A percentile compares a stretch with the other conserved stretches of the same genome.
These are phyloP conservation scores for Oidium heveae DNA, from an alignment of 2,329 filamentous ascomycete species.

Conservation along the genomic window DNA sequence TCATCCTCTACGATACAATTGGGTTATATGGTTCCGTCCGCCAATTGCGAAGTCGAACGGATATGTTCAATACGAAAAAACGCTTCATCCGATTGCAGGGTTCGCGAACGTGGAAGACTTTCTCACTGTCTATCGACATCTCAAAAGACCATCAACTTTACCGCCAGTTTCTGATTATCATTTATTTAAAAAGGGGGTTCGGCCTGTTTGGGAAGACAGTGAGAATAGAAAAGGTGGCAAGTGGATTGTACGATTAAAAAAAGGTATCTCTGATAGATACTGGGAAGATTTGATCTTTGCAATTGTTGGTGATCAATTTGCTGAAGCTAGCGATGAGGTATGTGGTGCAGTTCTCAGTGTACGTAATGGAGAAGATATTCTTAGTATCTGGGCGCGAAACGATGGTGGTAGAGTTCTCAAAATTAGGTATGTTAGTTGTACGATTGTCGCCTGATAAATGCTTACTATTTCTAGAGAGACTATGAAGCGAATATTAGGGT, in stretches of 20 bases:
- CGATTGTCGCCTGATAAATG: neutral
- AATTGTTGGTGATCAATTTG: conserved; percentile 82
- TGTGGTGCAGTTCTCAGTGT: conserved; percentile 89
- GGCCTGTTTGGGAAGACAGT: conserved; percentile 95
- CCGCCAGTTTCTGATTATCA: conserved; percentile 94
- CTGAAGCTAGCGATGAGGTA: conserved; percentile 76
- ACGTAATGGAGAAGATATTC: conserved; percentile 81
- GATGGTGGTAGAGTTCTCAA: conserved; percentile 86
- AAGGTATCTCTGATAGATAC: conserved; percentile 85
- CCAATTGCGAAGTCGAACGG: conserved; percentile 87
- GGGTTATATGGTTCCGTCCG: conserved; percentile 94
- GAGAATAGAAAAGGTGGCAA: conserved; percentile 92
- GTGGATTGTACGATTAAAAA: conserved; percentile 92
- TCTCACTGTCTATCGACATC: conserved; percentile 66
- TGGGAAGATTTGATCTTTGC: conserved; percentile 88
- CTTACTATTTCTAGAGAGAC: conserved; percentile 39
- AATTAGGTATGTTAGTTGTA: conserved; percentile 44
- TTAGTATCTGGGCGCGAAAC: conserved; percentile 93
- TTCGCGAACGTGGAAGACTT: conserved; percentile 75
- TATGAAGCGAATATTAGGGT: conserved; percentile 69
- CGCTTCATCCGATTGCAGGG: conserved; percentile 61
- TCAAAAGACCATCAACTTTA: conserved; percentile 68
- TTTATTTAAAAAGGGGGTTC: conserved; percentile 87
- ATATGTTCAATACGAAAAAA: conserved; percentile 84
- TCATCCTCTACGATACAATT: conserved; percentile 55